Percentiles rank a stretch among this genome's conserved stretches.
Conservation (phyloP, 768 basidiomycete species). For the Tulasnella sp. region DNA sequence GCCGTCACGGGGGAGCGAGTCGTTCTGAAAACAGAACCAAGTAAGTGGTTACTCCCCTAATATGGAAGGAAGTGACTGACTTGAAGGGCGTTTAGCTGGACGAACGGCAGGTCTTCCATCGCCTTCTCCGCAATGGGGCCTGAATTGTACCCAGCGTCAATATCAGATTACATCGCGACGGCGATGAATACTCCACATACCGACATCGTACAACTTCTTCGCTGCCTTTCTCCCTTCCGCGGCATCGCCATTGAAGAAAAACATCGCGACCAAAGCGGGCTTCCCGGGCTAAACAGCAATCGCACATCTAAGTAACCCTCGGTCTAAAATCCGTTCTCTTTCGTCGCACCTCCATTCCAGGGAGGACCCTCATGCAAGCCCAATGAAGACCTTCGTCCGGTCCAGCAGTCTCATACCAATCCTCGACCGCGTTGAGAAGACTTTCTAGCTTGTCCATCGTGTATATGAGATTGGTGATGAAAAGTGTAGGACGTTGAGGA, state of each 20-base stretch:
- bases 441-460: background rate
- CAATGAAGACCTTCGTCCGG: background rate
- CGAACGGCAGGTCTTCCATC: conserved; percentile 6
- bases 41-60: no score
- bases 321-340: no score
- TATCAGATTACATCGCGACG: background rate
- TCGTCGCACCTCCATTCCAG: background rate
- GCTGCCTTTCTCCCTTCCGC: background rate
- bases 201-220: conserved; percentile 13
- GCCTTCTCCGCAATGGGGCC: background rate
- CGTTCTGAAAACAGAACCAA: background rate
- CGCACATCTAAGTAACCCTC: no score
- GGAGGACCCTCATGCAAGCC: background rate
- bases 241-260: conserved; percentile 10
- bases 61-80: background rate
- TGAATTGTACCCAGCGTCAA: no score
- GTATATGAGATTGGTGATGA: background rate
- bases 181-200: background rate
- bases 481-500: conserved; percentile 48
- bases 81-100: conserved; percentile 17
- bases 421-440: background rate
- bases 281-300: background rate
- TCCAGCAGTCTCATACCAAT: background rate
- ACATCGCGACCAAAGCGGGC: background rate
- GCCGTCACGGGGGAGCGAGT: background rate